Evolutionary conservation across 1,284 basidiomycete species (phyloP), one percentile per base, ranked within the genome.

Genomic region (Stygiomarasmius scandens): DNA sequence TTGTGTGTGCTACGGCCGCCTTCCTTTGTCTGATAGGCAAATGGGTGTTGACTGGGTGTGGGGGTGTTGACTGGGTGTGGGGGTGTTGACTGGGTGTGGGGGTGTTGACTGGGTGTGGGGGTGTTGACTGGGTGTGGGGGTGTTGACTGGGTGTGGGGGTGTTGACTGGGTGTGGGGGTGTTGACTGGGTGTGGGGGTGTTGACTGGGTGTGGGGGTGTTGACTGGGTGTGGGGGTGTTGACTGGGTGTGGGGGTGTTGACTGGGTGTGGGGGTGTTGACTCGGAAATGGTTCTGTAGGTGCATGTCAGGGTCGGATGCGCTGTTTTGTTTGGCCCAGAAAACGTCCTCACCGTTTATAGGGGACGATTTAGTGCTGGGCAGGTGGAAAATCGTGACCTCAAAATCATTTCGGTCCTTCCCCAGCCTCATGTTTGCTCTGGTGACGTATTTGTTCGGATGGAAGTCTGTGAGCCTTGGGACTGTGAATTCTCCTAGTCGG

Each of bases 401-500:
- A 8, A 61, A 34, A 12, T 58, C 58, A n/a, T 63, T 57, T 0
- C 51, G 52, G 22, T 64, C 57, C 0, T 8, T 43, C 1, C 34
- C 49, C 0, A 25, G 24, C 2, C 23, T 8, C 0, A 68, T 20
- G 32, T 59, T 22, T 16, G 59, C 22, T 0, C 20, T 54, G 19
- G 53, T 63, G 54, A 64, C 38, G 27, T 50, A 24, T 12, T 24
- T 51, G 2, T 19, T 22, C 12, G 47, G 47, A 25, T 54, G 9
- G 34, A 59, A 56, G n/a, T 46, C 52, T 0, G 60, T 56, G 0
- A 74, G 61, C 1, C 19, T 63, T 0, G 55, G 64, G 0, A 78
- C 65, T 0, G 72, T 74, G 47, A 78, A 68, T 51, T 80, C 76
- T 0, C 74, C 74, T 0, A 72, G 14, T 0, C 72, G 55, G 0